Evolutionary conservation across 306 rosid genomes (phyloP).

Genomic region (Dryas octopetala): DNA sequence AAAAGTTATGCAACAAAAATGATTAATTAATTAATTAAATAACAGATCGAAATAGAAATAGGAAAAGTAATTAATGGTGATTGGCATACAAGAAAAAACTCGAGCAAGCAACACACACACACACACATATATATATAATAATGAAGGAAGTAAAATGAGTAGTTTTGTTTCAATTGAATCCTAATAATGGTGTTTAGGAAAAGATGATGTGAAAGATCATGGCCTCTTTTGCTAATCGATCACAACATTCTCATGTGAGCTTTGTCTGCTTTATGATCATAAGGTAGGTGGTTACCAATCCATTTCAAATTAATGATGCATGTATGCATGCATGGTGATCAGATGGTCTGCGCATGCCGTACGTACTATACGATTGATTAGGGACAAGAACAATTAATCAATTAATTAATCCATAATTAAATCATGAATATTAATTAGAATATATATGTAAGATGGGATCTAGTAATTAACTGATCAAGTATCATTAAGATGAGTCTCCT

Average conservation of each 20-base stretch:
- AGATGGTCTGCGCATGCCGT: neutral
- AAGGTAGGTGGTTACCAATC: neutral
- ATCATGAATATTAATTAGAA: too few relatives aligned
- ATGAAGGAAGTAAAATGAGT: too few relatives aligned
- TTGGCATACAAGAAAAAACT: too few relatives aligned
- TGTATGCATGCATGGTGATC: neutral
- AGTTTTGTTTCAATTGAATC: neutral
- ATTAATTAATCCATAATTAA: too few relatives aligned
- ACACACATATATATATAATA: too few relatives aligned
- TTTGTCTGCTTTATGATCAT: neutral
- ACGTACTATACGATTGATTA: neutral
- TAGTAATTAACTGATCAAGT: neutral
- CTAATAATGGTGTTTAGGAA: neutral
- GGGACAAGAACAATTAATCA: neutral
- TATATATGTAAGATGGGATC: neutral
- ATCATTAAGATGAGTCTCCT: neutral
- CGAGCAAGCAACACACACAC: too few relatives aligned
- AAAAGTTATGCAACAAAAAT: too few relatives aligned
- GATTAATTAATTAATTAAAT: too few relatives aligned
- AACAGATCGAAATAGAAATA: too few relatives aligned
- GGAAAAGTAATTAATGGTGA: too few relatives aligned
- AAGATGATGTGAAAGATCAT: conserved; percentile 4
- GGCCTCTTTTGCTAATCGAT: conserved; percentile 7
- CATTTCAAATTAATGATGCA: neutral
- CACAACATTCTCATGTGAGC: conserved; percentile 13